Evolutionary conservation across 1,284 basidiomycete genomes (phyloP), one percentile per base, ranked within the genome.

Genomic region (Flammula alnicola): DNA sequence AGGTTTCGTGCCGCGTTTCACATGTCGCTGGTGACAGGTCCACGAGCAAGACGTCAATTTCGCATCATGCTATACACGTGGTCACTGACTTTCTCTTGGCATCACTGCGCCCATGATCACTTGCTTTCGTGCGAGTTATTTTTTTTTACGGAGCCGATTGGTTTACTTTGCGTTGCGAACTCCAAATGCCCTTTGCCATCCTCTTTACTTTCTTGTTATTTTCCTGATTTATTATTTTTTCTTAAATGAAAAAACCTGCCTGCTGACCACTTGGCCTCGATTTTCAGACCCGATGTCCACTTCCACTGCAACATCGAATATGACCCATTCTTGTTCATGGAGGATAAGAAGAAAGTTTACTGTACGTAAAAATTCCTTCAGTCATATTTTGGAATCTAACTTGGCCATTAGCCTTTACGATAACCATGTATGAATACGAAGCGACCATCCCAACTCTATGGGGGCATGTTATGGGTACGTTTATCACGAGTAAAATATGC

Each of bases 291-390:
- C 0, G 77, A 79, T 44, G 82, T 91, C 51, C 81, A 85, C 63
- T 88, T 86, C 68, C 82, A 82, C 67, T 93, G 90, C 64, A 82
- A 92, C 58, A 66, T 90, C 39, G 72, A 78, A 37, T 82, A 81
- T 54, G 90, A 93, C 58, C 89, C 89, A 0, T 92, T 92, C 74
- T 53, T 83, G 2, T 84, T 79, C 65, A 88, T 93, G 88, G 76
- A 87, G 61, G 77, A 88, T 32, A 72, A 89, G 59, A 78, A 84
- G 54, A 91, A 91, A 65, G 72, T 80, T 5, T 88, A 88, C 55
- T 83, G 80, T 77, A 44, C 16, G 61, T 49, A 1, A n/a, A 17
- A 26, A 40, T 27, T 14, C 12, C 32, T 23, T 1, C 14, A 39
- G 14, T 35, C 20, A 10, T 3, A 10, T 29, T 36, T 19, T 35